A percentile compares a stretch with the other conserved stretches of the same genome.
Evolutionary conservation across 2,329 filamentous ascomycete species (phyloP).

Genomic region (Arthrobotrys conoides): DNA sequence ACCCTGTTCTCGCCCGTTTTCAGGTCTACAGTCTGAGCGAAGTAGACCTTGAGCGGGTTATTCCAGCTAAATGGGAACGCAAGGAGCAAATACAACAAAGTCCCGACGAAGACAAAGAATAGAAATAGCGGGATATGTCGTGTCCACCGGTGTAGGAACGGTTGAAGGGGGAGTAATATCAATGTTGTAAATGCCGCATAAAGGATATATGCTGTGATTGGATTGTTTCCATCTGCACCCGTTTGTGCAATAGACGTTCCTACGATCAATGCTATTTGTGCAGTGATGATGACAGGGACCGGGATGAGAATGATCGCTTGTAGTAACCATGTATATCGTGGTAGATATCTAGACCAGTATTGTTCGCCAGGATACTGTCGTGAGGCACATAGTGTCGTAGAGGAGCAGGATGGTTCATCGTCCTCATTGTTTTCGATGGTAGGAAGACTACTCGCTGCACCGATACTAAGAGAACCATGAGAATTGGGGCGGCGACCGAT

Average conservation of each 20-base stretch:
- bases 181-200: constrained; percentile 76
- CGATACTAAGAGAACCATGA: constrained; percentile 56
- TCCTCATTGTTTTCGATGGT: constrained; percentile 63
- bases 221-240: constrained; percentile 79
- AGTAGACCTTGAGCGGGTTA: constrained; percentile 87
- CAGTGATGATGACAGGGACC: constrained; percentile 81
- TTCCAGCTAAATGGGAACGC: constrained; percentile 89
- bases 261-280: constrained; percentile 80
- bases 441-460: constrained; percentile 37
- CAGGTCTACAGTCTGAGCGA: constrained; percentile 84
- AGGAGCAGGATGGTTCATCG: constrained; percentile 62
- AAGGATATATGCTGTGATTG: constrained; percentile 21
- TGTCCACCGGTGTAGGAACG: constrained; percentile 88
- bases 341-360: constrained; percentile 83
- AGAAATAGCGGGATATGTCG: constrained; percentile 85
- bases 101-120: constrained; percentile 79
- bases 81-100: constrained; percentile 85
- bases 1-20: constrained; percentile 75
- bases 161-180: constrained; percentile 80
- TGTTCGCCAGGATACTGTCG: constrained; percentile 79
- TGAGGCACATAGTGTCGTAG: constrained; percentile 22
- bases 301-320: constrained; percentile 87
- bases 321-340: constrained; percentile 85
- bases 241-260: constrained; percentile 83
- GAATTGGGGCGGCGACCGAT: constrained; percentile 56